Base-by-base conservation (phyloP, 768 basidiomycete genomes). In the Mycena vulgaris region DNA sequence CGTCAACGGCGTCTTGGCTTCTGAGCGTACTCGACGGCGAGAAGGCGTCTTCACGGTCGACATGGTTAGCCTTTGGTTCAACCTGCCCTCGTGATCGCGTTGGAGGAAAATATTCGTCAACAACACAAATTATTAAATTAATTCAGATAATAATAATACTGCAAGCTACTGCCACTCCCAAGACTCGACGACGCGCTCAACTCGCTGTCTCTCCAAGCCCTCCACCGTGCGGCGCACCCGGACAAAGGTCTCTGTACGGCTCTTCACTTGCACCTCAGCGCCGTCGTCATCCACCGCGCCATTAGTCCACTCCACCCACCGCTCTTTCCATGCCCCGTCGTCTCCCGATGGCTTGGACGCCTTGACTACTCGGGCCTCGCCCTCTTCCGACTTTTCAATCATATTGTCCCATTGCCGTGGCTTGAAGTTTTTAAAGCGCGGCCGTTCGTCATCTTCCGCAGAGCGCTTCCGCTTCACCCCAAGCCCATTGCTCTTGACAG, bases 151-250 rank as follows among this genome's bases (percentile, higher is more conserved):
- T 59, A 42, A 59, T 59, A 53, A 42, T 23, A 30, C 16, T 45
- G n/a, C n/a, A 60, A 52, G 30, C 51, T 66, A 67, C 56, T 66
- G 61, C 92, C 92, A 93, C 21, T 76, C 83, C 92, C 92, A 94
- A 58, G 86, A 85, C 80, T 95, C 93, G 48, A 91, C 80, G 28
- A 84, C 81, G 67, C 93, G 87, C 75, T 92, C 90, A 71, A 93
- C 87, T 56, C 89, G 86, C 72, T 95, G 93, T 71, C 93, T 83
- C 76, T 94, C 93, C 47, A 94, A 48, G 25, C 91, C 89, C 31
- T 83, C 81, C 47, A 74, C 80, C 11, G 87, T 89, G 77, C 83
- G 86, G 69, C 92, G 86, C 68, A 91, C 84, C 78, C 89, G 92
- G 23, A 91, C 78, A 10, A 89, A 82, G 39, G 88, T 83, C 60